phyloP scores from a whole-genome alignment of 176 grass and related monocot species.

The sorghum (Sorghum bicolor) region DNA sequence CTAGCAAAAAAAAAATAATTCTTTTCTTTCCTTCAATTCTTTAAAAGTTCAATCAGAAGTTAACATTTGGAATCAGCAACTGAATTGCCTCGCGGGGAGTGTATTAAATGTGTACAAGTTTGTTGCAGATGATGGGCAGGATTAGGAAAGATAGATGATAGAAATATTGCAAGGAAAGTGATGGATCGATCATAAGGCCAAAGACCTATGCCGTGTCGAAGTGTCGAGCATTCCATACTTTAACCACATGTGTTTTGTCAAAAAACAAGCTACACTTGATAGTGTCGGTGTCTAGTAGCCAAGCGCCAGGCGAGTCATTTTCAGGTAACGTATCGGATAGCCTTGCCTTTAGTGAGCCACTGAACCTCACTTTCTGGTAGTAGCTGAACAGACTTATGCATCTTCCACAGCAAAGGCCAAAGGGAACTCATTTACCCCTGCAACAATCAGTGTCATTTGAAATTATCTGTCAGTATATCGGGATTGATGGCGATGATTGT shows the following conservation, averaged over 20 bases:
- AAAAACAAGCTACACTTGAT: not conserved
- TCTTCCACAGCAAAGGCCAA: not conserved
- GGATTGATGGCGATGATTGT: not conserved
- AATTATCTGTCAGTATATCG: conserved; percentile 22
- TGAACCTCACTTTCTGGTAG: conserved; percentile 28
- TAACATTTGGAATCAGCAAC: not conserved
- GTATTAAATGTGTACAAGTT: not conserved
- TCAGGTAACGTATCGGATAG: conserved; percentile 19
- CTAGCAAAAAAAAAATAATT: not conserved
- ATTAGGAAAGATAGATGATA: not conserved
- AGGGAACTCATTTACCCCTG: not conserved
- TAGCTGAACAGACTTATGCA: conserved; percentile 19
- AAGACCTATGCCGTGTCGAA: not conserved
- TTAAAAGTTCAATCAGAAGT: not conserved
- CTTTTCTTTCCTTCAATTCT: not conserved
- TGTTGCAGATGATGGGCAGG: conserved; percentile 9
- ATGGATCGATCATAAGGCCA: conserved; percentile 3
- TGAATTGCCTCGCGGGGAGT: not conserved
- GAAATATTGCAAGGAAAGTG: conserved; percentile 3
- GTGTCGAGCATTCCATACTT: not conserved
- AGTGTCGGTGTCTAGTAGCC: conserved; percentile 24
- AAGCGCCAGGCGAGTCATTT: conserved; percentile 17
- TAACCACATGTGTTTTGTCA: not conserved
- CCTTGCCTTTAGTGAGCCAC: conserved; percentile 20
- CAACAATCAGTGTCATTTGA: not conserved